A percentile compares a stretch with the other conserved stretches of the same genome.
These are phyloP conservation scores for Brassica cretica DNA, from an alignment of 345 rosid genomes.

Conservation along the genomic window DNA sequence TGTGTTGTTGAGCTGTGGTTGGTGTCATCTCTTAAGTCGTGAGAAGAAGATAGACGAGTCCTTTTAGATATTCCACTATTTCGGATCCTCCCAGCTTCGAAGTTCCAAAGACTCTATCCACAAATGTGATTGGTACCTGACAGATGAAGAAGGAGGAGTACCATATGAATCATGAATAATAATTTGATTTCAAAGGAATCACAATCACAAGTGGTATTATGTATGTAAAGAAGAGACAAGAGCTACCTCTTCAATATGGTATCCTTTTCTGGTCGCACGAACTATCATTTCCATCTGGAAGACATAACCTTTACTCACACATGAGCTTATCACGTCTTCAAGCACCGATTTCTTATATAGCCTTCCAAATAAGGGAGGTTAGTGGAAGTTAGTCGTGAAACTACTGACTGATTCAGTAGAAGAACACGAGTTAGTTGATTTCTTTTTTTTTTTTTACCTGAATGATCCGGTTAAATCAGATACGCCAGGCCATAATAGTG, in stretches of 20 bases:
- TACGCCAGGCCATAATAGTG: conserved; percentile 96
- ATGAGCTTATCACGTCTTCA: conserved; percentile 75
- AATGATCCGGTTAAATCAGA: conserved; percentile 96
- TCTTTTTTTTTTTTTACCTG: conserved; percentile 45
- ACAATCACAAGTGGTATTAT: not conserved
- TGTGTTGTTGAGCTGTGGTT: conserved; percentile 15
- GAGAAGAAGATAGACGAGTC: conserved; percentile 75
- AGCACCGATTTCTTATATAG: conserved; percentile 81
- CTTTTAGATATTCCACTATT: conserved; percentile 91
- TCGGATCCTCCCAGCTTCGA: conserved; percentile 99
- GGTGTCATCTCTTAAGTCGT: conserved; percentile 55
- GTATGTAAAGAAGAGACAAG: not conserved
- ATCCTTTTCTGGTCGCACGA: conserved; percentile 87
- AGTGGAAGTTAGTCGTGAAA: conserved; percentile 24
- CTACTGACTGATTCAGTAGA: not conserved
- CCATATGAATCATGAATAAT: not conserved
- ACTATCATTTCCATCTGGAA: conserved; percentile 99
- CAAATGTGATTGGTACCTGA: conserved; percentile 95
- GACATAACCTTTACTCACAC: conserved; percentile 93
- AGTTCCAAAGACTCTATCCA: conserved; percentile 91
- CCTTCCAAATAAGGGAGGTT: conserved; percentile 42
- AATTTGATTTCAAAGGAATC: not conserved
- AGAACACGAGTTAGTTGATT: not conserved
- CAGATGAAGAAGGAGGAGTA: conserved; percentile 20
- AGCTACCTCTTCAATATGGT: conserved; percentile 79